These are phyloP conservation scores for Coemansia sp. DNA, from an alignment of 192 early-diverging fungal genomes.

Conservation along the genomic window DNA sequence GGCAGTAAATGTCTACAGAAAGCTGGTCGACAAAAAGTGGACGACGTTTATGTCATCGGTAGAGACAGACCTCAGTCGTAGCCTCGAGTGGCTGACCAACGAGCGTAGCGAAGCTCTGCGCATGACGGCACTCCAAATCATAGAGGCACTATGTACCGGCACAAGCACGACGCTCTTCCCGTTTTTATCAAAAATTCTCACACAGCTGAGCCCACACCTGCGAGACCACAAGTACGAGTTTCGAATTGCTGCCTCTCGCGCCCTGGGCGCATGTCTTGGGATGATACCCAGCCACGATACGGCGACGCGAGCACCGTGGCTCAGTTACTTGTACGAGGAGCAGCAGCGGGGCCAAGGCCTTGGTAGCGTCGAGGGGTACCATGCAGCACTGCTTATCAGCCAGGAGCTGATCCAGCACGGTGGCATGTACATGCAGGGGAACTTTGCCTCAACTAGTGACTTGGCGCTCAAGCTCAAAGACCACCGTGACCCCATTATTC, in stretches of 20 bases:
- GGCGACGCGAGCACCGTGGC: conserved; percentile 64
- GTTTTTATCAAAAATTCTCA: conserved; percentile 82
- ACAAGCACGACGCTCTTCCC: conserved; percentile 78
- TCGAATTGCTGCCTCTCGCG: conserved; percentile 82
- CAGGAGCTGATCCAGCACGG: conserved; percentile 79
- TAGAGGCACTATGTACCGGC: conserved; percentile 23
- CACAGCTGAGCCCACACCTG: conserved; percentile 79
- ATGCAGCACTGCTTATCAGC: conserved; percentile 81
- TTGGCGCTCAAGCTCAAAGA: conserved; percentile 76
- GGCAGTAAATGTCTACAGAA: conserved; percentile 24
- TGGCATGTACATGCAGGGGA: conserved; percentile 78
- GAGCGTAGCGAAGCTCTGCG: conserved; percentile 20
- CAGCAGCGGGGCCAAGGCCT: conserved; percentile 69
- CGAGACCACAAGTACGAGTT: conserved; percentile 77
- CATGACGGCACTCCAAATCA: conserved; percentile 28
- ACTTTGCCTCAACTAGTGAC: conserved; percentile 77
- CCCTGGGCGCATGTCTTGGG: conserved; percentile 74
- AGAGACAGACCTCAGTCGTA: conserved; percentile 21
- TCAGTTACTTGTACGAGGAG: conserved; percentile 81
- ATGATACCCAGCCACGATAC: conserved; percentile 80
- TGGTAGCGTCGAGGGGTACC: conserved; percentile 75
- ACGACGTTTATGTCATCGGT: conserved; percentile 15
- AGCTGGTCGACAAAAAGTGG: conserved; percentile 20
- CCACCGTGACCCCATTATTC: conserved; percentile 74
- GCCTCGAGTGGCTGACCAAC: conserved; percentile 31